Conservation (phyloP, 2,329 filamentous ascomycete species). For the Pseudogymnoascus sp. region DNA sequence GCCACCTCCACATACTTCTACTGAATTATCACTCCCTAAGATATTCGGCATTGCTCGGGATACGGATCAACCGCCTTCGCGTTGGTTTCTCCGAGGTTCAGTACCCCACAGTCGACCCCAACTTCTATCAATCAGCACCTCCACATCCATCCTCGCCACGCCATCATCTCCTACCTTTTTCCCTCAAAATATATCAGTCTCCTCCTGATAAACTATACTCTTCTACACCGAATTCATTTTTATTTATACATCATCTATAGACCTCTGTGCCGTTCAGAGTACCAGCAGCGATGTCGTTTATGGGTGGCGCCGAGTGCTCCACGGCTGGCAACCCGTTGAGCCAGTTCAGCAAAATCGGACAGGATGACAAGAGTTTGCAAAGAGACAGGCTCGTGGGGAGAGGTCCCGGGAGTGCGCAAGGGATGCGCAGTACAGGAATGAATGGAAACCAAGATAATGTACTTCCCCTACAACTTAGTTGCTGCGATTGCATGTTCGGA, state of each 20-base stretch:
- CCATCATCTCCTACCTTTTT: background rate
- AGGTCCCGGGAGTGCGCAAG: conserved; percentile 62
- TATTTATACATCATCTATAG: conserved; percentile 3
- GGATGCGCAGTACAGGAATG: conserved; percentile 62
- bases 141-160: background rate
- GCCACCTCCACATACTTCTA: background rate
- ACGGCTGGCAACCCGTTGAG: conserved; percentile 92
- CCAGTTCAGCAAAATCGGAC: conserved; percentile 94
- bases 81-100: conserved; percentile 11
- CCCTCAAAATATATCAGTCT: background rate
- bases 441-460: conserved; percentile 62
- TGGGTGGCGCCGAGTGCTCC: conserved; percentile 93
- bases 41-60: conserved; percentile 7
- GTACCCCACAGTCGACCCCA: conserved; percentile 9
- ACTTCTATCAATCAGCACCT: conserved; percentile 1
- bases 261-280: background rate
- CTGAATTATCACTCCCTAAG: background rate
- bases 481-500: background rate
- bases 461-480: conserved; percentile 1
- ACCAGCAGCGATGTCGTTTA: conserved; percentile 69
- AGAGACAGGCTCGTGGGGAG: conserved; percentile 77
- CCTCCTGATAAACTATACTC: background rate
- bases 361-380: conserved; percentile 92
- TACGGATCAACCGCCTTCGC: conserved; percentile 6
- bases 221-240: background rate